These are phyloP conservation scores for Suillus hirtellus DNA, from an alignment of 768 basidiomycete species.

Conservation along the genomic window DNA sequence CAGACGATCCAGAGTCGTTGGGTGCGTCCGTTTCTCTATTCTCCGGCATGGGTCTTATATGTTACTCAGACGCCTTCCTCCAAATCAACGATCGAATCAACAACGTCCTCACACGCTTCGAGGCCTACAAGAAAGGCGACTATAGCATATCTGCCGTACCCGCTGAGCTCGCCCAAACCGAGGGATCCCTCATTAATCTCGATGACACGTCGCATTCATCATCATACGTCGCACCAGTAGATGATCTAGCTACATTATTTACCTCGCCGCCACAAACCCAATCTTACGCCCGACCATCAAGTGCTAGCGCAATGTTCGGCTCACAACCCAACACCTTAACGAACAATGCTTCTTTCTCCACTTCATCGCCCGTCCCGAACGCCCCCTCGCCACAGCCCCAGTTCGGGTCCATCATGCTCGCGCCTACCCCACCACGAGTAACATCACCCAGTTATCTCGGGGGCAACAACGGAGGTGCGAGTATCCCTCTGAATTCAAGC, in stretches of 20 bases:
- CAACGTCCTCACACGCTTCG: conserved; percentile 84
- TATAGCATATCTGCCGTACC: conserved; percentile 66
- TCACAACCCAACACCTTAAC: conserved; percentile 21
- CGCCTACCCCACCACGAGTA: conserved; percentile 34
- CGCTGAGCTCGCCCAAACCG: conserved; percentile 40
- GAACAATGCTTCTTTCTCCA: conserved; percentile 31
- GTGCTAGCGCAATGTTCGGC: conserved; percentile 4
- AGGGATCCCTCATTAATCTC: conserved; percentile 73
- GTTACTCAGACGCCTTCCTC: conserved; percentile 76
- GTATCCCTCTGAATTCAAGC: conserved; percentile 11
- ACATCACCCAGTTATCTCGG: conserved; percentile 25
- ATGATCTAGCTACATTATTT: conserved; percentile 70
- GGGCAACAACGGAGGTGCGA: conserved; percentile 17
- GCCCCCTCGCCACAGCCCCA: conserved; percentile 22
- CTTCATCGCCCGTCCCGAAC: conserved; percentile 20
- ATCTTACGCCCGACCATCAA: not conserved
- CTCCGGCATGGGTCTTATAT: conserved; percentile 9
- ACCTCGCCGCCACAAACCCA: conserved; percentile 20
- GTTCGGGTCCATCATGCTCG: conserved; percentile 44
- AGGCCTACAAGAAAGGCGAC: conserved; percentile 92
- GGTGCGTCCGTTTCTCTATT: conserved; percentile 46
- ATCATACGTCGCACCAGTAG: conserved; percentile 29
- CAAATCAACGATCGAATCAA: conserved; percentile 99
- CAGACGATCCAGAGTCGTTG: conserved; percentile 86
- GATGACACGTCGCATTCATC: conserved; percentile 48